Conservation (phyloP, 768 basidiomycete genomes). For the Hemileccinum rubropunctum region DNA sequence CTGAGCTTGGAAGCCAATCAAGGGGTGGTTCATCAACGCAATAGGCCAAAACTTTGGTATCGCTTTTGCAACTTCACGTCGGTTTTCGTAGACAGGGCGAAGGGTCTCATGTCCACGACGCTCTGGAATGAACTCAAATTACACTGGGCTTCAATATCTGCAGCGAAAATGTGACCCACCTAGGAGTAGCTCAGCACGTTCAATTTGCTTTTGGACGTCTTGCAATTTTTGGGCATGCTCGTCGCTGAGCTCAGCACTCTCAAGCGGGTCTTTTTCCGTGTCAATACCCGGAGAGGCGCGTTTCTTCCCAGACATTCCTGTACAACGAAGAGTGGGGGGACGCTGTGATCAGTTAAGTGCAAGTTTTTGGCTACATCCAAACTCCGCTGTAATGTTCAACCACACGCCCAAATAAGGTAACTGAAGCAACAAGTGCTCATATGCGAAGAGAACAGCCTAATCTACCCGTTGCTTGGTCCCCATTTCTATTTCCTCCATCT, state of each 20-base stretch:
- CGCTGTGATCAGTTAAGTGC: background rate
- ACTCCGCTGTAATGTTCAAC: slow-evolving; percentile 27
- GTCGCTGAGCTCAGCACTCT: slow-evolving; percentile 64
- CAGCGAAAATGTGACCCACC: slow-evolving; percentile 45
- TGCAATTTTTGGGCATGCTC: slow-evolving; percentile 71
- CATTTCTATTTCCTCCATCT: slow-evolving; percentile 75
- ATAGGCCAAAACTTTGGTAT: slow-evolving; percentile 87
- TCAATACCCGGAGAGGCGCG: slow-evolving; percentile 80
- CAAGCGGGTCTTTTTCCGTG: slow-evolving; percentile 65
- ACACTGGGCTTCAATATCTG: slow-evolving; percentile 1
- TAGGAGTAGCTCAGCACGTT: slow-evolving; percentile 66
- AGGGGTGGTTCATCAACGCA: slow-evolving; percentile 69
- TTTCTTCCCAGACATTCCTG: slow-evolving; percentile 51
- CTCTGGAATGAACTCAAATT: slow-evolving; percentile 42
- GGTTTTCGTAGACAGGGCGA: slow-evolving; percentile 63
- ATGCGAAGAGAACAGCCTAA: slow-evolving; percentile 33
- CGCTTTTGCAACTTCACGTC: slow-evolving; percentile 60
- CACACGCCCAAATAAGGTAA: slow-evolving; percentile 10
- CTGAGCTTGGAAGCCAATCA: slow-evolving; percentile 63
- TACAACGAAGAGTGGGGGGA: slow-evolving; percentile 3
- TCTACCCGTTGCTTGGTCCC: slow-evolving; percentile 79
- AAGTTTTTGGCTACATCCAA: slow-evolving; percentile 27
- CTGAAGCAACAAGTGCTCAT: background rate
- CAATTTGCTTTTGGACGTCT: slow-evolving; percentile 63
- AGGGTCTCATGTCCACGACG: slow-evolving; percentile 58